These are phyloP conservation scores for Orbilia ellipsospora DNA, from an alignment of 2,329 filamentous ascomycete species.

Conservation along the genomic window DNA sequence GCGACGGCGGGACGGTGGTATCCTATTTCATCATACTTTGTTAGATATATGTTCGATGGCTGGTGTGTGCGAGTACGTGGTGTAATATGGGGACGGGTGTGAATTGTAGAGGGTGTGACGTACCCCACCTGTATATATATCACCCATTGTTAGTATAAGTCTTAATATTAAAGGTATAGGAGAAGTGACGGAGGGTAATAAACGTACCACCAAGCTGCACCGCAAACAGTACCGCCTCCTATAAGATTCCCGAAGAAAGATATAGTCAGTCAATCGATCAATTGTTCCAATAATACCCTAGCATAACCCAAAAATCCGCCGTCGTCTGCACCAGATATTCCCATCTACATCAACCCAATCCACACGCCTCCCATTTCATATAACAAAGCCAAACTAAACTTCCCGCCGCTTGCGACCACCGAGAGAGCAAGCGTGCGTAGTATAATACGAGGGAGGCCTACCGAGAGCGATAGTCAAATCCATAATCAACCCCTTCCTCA, in stretches of 20 bases:
- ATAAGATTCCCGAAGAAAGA: neutral
- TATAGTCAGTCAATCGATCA: neutral
- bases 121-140: conserved; percentile 30
- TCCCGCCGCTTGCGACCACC: too few species aligned
- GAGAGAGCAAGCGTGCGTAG: too few species aligned
- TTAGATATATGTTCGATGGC: neutral
- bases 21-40: conserved; percentile 56
- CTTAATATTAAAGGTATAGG: neutral
- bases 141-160: neutral
- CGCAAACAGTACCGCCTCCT: conserved; percentile 33
- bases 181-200: neutral
- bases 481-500: conserved; percentile 73
- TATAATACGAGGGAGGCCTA: conserved; percentile 63
- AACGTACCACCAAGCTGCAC: conserved; percentile 34
- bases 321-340: too few species aligned
- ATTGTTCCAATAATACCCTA: neutral
- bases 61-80: too few species aligned
- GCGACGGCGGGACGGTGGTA: conserved; percentile 64
- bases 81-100: too few species aligned
- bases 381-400: too few species aligned
- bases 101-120: conserved; percentile 6
- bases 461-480: conserved; percentile 75
- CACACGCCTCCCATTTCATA: too few species aligned
- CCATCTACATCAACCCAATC: too few species aligned
- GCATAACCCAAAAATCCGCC: neutral